phyloP scores from a whole-genome alignment of 2,329 filamentous ascomycete genomes.

The Xylaria arbuscula region DNA sequence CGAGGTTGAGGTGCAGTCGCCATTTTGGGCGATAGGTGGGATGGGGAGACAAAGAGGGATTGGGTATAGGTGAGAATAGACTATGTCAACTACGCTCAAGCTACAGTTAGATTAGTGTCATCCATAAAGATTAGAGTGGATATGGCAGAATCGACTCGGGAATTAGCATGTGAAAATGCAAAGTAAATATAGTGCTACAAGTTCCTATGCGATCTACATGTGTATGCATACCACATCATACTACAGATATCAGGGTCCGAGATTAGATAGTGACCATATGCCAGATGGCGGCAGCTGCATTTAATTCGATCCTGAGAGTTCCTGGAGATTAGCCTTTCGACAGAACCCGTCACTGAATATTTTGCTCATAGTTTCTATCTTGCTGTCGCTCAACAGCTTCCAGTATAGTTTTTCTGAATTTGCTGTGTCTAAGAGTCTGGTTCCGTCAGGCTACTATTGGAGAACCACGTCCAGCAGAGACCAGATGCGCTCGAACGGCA shows the following conservation, averaged over 20 bases:
- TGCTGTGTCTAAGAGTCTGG: neutral
- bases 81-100: neutral
- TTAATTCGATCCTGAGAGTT: neutral
- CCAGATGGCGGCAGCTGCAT: conserved; percentile 37
- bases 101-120: neutral
- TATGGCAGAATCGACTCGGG: neutral
- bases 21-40: conserved; percentile 3
- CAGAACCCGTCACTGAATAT: neutral
- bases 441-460: neutral
- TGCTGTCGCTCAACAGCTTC: neutral
- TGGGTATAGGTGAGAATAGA: neutral
- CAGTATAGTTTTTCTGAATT: neutral
- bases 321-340: neutral
- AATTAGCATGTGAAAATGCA: conserved; percentile 8
- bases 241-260: conserved; percentile 27
- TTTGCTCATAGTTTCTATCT: neutral
- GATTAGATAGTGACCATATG: conserved; percentile 17
- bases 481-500: neutral
- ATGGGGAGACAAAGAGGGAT: neutral
- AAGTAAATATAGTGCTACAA: neutral
- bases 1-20: conserved; percentile 41
- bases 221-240: neutral
- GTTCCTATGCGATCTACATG: neutral
- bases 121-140: neutral
- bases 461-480: neutral